Conservation (phyloP, 768 basidiomycete species). For the Lactifluus pinguis region DNA sequence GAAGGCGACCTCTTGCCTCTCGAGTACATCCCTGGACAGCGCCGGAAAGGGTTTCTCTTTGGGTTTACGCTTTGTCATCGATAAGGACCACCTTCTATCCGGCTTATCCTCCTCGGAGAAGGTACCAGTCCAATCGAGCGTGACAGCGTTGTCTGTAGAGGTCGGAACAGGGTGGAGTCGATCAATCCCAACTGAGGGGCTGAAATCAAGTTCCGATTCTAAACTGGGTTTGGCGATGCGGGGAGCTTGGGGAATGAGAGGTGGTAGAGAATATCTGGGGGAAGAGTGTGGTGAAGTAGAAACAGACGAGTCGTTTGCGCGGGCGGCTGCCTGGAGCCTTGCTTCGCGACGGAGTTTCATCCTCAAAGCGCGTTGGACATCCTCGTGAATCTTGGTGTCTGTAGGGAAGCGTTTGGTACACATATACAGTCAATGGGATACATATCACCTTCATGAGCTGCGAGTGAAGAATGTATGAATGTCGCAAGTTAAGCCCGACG, state of each 20-base stretch:
- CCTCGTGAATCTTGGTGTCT: slow-evolving; percentile 78
- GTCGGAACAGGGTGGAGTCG: slow-evolving; percentile 57
- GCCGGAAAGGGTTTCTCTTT: slow-evolving; percentile 46
- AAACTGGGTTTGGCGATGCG: slow-evolving; percentile 17
- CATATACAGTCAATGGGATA: not conserved
- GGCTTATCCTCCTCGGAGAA: slow-evolving; percentile 43
- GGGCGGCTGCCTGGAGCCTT: slow-evolving; percentile 32
- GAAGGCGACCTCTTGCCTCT: slow-evolving; percentile 53
- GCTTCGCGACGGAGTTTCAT: slow-evolving; percentile 70
- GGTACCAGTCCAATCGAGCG: slow-evolving; percentile 66
- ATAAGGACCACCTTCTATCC: slow-evolving; percentile 56
- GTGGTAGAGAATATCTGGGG: slow-evolving; percentile 23
- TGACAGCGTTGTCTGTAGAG: slow-evolving; percentile 58
- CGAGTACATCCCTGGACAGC: slow-evolving; percentile 36
- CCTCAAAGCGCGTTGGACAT: slow-evolving; percentile 67
- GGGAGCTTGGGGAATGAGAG: slow-evolving; percentile 24
- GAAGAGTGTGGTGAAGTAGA: slow-evolving; percentile 22
- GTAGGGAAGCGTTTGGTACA: slow-evolving; percentile 16
- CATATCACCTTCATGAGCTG: slow-evolving; percentile 66
- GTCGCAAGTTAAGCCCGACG: not conserved
- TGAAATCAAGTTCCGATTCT: slow-evolving; percentile 55
- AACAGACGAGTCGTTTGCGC: slow-evolving; percentile 19
- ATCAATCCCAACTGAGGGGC: slow-evolving; percentile 46
- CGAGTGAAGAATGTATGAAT: slow-evolving; percentile 13
- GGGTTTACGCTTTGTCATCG: slow-evolving; percentile 48